A percentile compares a stretch with the other conserved stretches of the same genome.
Conservation (phyloP, 768 basidiomycete genomes). For the Crassisporium funariophilum region DNA sequence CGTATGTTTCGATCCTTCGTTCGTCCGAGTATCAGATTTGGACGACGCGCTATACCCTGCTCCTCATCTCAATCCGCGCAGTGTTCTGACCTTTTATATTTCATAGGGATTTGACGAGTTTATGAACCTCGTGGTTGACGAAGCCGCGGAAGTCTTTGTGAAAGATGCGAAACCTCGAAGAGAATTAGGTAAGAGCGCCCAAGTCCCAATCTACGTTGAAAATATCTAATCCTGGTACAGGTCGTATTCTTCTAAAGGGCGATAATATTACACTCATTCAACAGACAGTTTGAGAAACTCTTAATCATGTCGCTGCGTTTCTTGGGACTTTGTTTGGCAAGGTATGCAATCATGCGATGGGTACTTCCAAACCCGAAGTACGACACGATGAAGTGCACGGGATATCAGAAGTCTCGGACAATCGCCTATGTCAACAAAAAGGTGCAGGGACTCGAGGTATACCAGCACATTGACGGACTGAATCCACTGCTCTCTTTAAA, state of each 20-base stretch:
- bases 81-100: slow-evolving; percentile 5
- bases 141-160: slow-evolving; percentile 89
- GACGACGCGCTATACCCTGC: not conserved
- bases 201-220: slow-evolving; percentile 1
- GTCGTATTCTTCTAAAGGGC: slow-evolving; percentile 94
- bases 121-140: slow-evolving; percentile 97
- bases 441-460: too few species aligned
- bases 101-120: slow-evolving; percentile 98
- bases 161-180: slow-evolving; percentile 85
- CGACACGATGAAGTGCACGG: too few species aligned
- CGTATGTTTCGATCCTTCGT: slow-evolving; percentile 36
- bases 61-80: not conserved
- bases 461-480: too few species aligned
- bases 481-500: too few species aligned
- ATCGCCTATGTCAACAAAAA: too few species aligned
- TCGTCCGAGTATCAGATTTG: not conserved
- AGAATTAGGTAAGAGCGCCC: slow-evolving; percentile 74
- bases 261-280: slow-evolving; percentile 99
- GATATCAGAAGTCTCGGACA: too few species aligned
- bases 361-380: too few species aligned
- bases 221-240: slow-evolving; percentile 41
- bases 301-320: too few species aligned
- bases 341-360: too few species aligned
- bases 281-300: slow-evolving; percentile 46
- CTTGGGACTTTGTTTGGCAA: too few species aligned